Percentiles rank a stretch among this genome's conserved stretches.
Conservation (phyloP, 805 yeast genomes). For the Lipomyces kockii region DNA sequence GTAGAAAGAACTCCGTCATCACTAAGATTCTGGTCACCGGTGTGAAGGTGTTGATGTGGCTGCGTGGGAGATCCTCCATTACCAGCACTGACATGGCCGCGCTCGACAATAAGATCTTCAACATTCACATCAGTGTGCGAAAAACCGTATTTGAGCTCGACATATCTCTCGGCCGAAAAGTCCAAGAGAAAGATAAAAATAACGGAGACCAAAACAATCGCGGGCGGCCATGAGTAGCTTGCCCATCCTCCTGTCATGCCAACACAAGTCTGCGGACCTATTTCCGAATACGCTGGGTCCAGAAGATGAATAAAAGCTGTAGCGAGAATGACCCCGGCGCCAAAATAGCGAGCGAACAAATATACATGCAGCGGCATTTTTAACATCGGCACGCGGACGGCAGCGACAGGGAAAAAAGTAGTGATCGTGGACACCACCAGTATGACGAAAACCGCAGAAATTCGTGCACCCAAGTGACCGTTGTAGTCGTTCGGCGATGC, state of each 20-base stretch:
- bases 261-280: conserved; percentile 45
- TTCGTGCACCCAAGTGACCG: conserved; percentile 54
- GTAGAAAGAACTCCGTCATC: conserved; percentile 21
- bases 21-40: conserved; percentile 16
- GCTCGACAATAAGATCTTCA: neutral
- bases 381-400: conserved; percentile 22
- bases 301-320: conserved; percentile 68
- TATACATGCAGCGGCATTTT: conserved; percentile 29
- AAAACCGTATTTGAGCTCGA: conserved; percentile 13
- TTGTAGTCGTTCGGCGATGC: conserved; percentile 47
- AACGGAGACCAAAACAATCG: conserved; percentile 55
- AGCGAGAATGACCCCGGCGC: conserved; percentile 77
- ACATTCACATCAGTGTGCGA: neutral
- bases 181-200: conserved; percentile 56
- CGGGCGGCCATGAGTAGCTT: conserved; percentile 61
- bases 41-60: conserved; percentile 34
- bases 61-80: conserved; percentile 12
- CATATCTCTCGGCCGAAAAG: conserved; percentile 52
- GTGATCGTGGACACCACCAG: conserved; percentile 52
- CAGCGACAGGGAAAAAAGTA: conserved; percentile 51
- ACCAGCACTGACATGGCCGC: neutral
- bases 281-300: conserved; percentile 30
- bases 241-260: conserved; percentile 51
- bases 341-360: conserved; percentile 45
- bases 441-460: conserved; percentile 66